These are phyloP conservation scores for Croton laevigatus DNA, from an alignment of 441 rosid species.

Conservation along the genomic window DNA sequence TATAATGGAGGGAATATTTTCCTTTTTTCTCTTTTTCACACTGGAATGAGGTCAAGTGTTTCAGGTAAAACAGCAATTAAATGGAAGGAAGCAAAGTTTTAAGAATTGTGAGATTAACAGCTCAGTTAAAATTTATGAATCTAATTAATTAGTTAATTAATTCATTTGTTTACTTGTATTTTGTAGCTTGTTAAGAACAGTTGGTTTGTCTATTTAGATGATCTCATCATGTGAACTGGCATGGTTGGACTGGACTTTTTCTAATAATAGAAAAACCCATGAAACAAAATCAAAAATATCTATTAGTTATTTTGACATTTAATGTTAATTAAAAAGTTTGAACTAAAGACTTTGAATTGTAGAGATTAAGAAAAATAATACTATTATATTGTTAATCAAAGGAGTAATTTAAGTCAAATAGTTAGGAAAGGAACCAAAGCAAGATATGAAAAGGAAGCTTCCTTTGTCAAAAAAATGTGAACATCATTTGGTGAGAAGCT, in stretches of 20 bases:
- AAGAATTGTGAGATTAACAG: background rate
- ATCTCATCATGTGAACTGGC: slow-evolving; percentile 7
- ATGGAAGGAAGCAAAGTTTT: background rate
- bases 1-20: background rate
- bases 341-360: too few species aligned
- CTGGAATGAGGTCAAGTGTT: slow-evolving; percentile 2
- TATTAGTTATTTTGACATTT: too few species aligned
- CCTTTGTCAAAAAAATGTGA: slow-evolving; percentile 3
- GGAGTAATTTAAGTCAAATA: background rate
- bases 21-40: background rate
- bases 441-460: slow-evolving; percentile 7
- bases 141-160: background rate
- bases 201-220: slow-evolving; percentile 6
- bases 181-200: slow-evolving; percentile 17
- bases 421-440: slow-evolving; percentile 17
- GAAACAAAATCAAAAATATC: too few species aligned
- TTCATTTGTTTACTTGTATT: background rate
- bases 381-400: too few species aligned
- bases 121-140: background rate
- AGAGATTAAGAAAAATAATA: too few species aligned
- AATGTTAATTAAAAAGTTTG: too few species aligned
- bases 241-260: background rate
- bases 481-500: background rate
- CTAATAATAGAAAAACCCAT: too few species aligned
- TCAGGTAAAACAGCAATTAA: background rate